Percentiles rank a stretch among this genome's conserved stretches.
Conservation (phyloP, 148 eudicot species). For the Fagopyrum homotropicum region DNA sequence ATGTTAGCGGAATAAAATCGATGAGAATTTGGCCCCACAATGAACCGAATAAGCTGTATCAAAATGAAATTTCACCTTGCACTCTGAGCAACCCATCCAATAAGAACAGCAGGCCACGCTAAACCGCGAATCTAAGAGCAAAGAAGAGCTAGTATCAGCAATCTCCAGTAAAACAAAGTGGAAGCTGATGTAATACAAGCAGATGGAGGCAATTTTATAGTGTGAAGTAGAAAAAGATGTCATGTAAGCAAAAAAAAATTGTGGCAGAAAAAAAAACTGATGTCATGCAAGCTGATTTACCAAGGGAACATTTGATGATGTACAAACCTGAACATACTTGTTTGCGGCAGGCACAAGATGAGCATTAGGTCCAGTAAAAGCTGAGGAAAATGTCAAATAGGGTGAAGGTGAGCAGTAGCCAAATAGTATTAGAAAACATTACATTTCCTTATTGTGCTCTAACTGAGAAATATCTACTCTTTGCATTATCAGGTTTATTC, state of each 20-base stretch:
- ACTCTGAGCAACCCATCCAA: constrained; percentile 99
- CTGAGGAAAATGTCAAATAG: constrained; percentile 29
- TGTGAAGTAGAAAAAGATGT: constrained; percentile 14
- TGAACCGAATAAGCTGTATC: background rate
- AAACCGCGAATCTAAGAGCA: constrained; percentile 70
- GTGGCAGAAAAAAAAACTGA: background rate
- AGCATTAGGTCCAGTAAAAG: constrained; percentile 70
- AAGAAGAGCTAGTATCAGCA: background rate
- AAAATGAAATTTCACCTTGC: constrained; percentile 54
- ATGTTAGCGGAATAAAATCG: background rate
- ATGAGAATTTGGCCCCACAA: background rate
- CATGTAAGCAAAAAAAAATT: background rate
- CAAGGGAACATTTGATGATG: background rate
- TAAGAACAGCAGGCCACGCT: constrained; percentile 97
- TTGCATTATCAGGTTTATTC: background rate
- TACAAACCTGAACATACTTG: constrained; percentile 72
- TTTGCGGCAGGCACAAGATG: constrained; percentile 81
- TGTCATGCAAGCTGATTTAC: background rate
- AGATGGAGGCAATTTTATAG: background rate
- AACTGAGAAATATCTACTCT: background rate
- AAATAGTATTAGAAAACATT: too few relatives aligned
- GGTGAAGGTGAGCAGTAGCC: background rate
- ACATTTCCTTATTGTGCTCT: background rate
- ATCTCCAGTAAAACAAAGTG: background rate
- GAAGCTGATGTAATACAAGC: background rate